Base-by-base conservation (phyloP, 495 filamentous ascomycete genomes). In the Podospora fimiseda region DNA sequence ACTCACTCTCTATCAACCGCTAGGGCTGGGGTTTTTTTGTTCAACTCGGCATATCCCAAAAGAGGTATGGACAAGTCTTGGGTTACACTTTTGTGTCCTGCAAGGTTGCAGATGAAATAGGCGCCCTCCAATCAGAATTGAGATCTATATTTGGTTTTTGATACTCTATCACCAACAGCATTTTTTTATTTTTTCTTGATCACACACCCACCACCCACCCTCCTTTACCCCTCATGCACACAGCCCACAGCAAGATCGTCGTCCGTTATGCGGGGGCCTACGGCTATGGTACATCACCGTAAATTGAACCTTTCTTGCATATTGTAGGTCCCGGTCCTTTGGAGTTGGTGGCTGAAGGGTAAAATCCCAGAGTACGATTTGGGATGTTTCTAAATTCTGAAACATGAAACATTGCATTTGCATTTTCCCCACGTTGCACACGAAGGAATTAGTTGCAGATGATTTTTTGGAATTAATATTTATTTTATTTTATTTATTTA, bases 111-210 rank as follows among this genome's bases (percentile, higher is more conserved):
- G 27, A 33, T 6, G 23, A 18, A 33, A 15, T 47, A 47, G 23
- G 44, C 44, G 44, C 44, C 44, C 23, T 47, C 44, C 19, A 47
- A 47, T 47, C 22, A 33, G 11, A 47, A 30, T 15, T 3, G 20
- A 30, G 44, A 47, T 33, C 27, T 47, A 47, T 47, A 23, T 47
- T 47, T 47, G 44, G 43, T 23, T 16, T 16, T 15, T 1, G 21
- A 22, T 23, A 45, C 27, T 22, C 44, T 9, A 23, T 20, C 21
- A 47, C 44, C 44, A 47, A 47, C 44, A 33, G 23, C 44, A 47
- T 47, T 22, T 21, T 20, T 13, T 21, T 21, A 21, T 21, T 23
- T 15, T 45, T 3, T 19, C 18, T 24, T 15, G 11, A 9, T n/a
- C 21, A 47, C 21, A 22, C 33, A n/a, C 44, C 1, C 13, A 47